Percentiles rank a stretch among this genome's conserved stretches.
These are phyloP conservation scores for Chlorella sp. DNA, from an alignment of 139 green algal species.

Conservation along the genomic window DNA sequence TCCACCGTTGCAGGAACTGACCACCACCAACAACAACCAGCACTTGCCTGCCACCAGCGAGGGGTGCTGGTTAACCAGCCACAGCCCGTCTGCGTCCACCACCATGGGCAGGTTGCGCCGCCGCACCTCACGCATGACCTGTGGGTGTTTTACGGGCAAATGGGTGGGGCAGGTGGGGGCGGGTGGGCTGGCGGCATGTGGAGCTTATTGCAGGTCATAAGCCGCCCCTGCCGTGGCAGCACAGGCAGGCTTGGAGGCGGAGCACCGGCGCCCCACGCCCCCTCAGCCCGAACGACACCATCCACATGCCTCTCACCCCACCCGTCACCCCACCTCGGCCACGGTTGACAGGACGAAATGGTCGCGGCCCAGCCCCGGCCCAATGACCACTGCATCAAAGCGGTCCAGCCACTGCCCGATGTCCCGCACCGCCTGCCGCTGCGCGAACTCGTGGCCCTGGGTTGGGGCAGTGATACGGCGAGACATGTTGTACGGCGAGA, in stretches of 20 bases:
- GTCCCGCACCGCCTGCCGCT: conserved; percentile 29
- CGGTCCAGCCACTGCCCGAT: conserved; percentile 68
- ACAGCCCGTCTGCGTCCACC: conserved; percentile 73
- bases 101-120: conserved; percentile 51
- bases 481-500: no score
- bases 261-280: no score
- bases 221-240: no score
- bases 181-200: no score
- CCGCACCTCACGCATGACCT: conserved; percentile 47
- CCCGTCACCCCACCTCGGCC: conserved; percentile 20
- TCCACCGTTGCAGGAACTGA: neutral
- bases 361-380: conserved; percentile 80
- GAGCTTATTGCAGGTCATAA: no score
- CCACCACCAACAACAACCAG: neutral
- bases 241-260: no score
- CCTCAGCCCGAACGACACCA: neutral
- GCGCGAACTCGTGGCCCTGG: neutral
- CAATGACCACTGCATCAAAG: conserved; percentile 77
- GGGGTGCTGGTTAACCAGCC: conserved; percentile 51
- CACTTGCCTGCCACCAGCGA: conserved; percentile 47
- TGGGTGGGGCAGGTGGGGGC: no score
- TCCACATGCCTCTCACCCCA: neutral
- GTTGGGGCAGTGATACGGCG: no score
- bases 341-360: conserved; percentile 43
- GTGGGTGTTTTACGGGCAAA: neutral